Conservation (phyloP, 2,329 filamentous ascomycete species). For the Tolypocladium ovalisporum region DNA sequence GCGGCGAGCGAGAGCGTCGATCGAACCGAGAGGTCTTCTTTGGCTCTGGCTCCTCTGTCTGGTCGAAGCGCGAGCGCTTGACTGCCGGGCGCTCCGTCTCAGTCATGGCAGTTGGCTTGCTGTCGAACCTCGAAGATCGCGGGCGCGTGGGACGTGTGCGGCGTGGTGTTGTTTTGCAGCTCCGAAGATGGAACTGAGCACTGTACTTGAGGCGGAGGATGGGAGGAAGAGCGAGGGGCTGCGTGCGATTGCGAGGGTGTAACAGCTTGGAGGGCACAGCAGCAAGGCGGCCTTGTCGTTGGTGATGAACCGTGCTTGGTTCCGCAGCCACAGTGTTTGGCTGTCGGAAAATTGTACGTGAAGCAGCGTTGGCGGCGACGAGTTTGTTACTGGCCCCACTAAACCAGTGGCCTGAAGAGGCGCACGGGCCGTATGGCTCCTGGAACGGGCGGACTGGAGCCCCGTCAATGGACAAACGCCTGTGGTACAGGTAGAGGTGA, state of each 20-base stretch:
- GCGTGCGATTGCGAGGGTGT: background rate
- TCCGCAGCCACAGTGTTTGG: background rate
- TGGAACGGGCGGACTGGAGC: background rate
- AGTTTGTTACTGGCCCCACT: background rate
- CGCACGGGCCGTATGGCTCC: background rate
- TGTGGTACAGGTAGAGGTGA: background rate
- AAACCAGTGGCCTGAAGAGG: background rate
- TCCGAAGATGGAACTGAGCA: background rate
- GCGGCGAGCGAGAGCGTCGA: constrained; percentile 78
- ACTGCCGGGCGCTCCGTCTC: constrained; percentile 61
- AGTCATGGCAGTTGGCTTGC: constrained; percentile 42
- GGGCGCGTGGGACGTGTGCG: background rate
- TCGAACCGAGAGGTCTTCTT: constrained; percentile 75
- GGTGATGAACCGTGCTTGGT: background rate
- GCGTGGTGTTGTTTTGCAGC: background rate
- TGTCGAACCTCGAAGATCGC: background rate
- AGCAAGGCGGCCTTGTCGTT: background rate
- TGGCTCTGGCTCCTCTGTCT: constrained; percentile 66
- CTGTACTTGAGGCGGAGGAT: background rate
- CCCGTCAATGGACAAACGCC: background rate
- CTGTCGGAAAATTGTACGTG: background rate
- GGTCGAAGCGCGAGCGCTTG: constrained; percentile 91
- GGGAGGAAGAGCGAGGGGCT: background rate
- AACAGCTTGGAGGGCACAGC: background rate
- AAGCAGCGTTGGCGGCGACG: background rate